A percentile compares a stretch with the other conserved stretches of the same genome.
Conservation (phyloP, 495 filamentous ascomycete genomes). For the Penicillium samsonianum region DNA sequence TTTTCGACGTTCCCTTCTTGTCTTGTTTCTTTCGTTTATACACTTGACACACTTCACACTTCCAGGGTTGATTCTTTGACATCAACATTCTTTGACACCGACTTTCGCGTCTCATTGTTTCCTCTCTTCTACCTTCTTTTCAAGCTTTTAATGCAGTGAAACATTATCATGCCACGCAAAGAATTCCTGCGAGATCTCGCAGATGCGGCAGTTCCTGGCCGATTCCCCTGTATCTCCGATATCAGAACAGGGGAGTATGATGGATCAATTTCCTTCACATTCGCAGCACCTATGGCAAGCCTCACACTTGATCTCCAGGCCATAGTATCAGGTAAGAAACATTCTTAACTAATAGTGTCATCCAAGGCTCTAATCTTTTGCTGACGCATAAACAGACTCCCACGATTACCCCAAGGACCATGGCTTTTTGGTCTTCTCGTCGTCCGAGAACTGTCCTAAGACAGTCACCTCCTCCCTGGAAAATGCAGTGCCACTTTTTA, state of each 20-base stretch:
- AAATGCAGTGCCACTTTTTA: conserved; percentile 27
- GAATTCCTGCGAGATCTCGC: conserved; percentile 56
- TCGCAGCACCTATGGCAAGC: conserved; percentile 26
- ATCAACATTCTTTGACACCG: neutral
- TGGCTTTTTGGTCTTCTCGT: conserved; percentile 60
- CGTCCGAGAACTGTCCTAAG: conserved; percentile 49
- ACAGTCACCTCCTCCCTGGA: conserved; percentile 50
- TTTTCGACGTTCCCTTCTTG: too few species aligned
- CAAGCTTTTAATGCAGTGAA: neutral
- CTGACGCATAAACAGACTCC: conserved; percentile 45
- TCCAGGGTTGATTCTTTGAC: neutral
- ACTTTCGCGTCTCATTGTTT: neutral
- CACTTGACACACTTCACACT: neutral
- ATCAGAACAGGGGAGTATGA: conserved; percentile 61
- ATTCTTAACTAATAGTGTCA: conserved; percentile 19
- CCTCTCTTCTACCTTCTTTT: neutral
- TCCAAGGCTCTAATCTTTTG: conserved; percentile 5
- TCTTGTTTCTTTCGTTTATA: neutral
- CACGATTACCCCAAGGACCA: conserved; percentile 66
- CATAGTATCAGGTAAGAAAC: conserved; percentile 51
- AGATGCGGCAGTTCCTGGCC: conserved; percentile 33
- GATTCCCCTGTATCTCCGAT: conserved; percentile 41
- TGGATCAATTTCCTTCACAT: conserved; percentile 62
- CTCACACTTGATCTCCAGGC: conserved; percentile 51
- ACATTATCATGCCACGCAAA: conserved; percentile 53